Base-by-base conservation (phyloP, 169 alveolate species). In the Eimeria tenella region DNA sequence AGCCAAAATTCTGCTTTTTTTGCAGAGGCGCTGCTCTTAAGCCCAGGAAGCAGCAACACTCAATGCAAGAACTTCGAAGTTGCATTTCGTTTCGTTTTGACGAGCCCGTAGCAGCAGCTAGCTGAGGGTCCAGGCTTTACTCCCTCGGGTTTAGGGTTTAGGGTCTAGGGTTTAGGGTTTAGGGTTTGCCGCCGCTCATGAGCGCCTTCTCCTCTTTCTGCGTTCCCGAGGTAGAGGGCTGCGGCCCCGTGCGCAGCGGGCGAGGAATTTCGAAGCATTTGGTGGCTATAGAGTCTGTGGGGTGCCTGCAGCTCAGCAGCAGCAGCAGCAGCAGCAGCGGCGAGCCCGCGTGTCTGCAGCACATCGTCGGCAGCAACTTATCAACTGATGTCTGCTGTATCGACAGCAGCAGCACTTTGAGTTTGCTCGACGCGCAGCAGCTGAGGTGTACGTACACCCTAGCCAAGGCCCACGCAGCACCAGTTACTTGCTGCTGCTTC, bases 131-230 rank as follows among this genome's bases (percentile, higher is more conserved):
- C 42, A 31, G 42, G 42, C 42, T 31, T 31, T 31, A 31, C 42
- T 31, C 42, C 2, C 42, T 31, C 0, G 42, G 42, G 42, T 31
- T 31, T 31, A 31, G 42, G 42, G 42, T 31, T 31, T 31, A 31
- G 42, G 42, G 42, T 31, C 2, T 31, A 31, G 42, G 42, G 42
- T 31, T 31, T 31, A 31, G 42, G 42, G 42, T 31, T 31, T 31
- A 31, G 42, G 19, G 50, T 25, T 10, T 73, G 19, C 56, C 5
- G 31, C 56, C 11, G 55, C 8, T 10, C 62, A 81, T 81, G 89
- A 81, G 89, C n/a, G 89, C 89, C 13, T 81, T 81, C 53, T 81
- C 89, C n/a, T 56, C 73, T 23, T 81, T 81, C 21, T 81, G 89
- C 53, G 89, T 81, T 31, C 89, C 89, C 10, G 89, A 81, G 23